Evolutionary conservation across 2,329 filamentous ascomycete genomes (phyloP).

Genomic region (Conoideocrella luteorostrata): DNA sequence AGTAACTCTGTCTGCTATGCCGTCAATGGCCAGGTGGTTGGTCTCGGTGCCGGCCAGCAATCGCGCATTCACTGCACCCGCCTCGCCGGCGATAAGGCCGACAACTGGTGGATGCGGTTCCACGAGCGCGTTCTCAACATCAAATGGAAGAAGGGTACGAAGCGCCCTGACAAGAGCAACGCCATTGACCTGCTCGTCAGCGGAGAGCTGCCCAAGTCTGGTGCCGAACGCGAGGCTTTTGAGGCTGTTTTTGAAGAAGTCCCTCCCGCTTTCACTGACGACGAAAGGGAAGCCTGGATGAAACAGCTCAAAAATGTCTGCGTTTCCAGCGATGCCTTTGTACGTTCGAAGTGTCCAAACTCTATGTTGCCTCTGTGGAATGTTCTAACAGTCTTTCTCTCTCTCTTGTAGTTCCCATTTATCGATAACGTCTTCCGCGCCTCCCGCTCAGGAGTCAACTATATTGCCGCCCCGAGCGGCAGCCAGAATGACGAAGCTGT

Average conservation of each 20-base stretch:
- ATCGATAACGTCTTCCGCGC: constrained; percentile 96
- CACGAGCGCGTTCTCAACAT: constrained; percentile 80
- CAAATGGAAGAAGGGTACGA: constrained; percentile 96
- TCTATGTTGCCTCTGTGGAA: not conserved
- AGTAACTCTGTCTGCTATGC: constrained; percentile 99
- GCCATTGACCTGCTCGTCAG: constrained; percentile 93
- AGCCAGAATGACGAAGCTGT: constrained; percentile 80
- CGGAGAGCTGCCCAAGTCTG: constrained; percentile 76
- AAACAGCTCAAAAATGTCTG: constrained; percentile 74
- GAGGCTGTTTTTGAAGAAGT: constrained; percentile 88
- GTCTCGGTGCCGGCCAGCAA: constrained; percentile 93
- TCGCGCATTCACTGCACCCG: constrained; percentile 98
- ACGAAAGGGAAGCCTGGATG: constrained; percentile 85
- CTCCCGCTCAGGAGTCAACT: constrained; percentile 83
- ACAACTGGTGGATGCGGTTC: constrained; percentile 99
- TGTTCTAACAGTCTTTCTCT: no score
- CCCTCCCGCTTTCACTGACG: constrained; percentile 70
- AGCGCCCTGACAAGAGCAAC: constrained; percentile 96
- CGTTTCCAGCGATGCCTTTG: constrained; percentile 91
- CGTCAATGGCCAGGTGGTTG: constrained; percentile 85
- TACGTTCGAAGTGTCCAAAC: constrained; percentile 44
- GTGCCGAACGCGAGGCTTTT: constrained; percentile 78
- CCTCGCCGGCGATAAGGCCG: constrained; percentile 93
- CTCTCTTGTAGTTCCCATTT: constrained; percentile 72
- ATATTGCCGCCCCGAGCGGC: constrained; percentile 87